A percentile compares a stretch with the other conserved stretches of the same genome.
Conservation (phyloP, 2,329 filamentous ascomycete species). For the Fusarium stilboides region DNA sequence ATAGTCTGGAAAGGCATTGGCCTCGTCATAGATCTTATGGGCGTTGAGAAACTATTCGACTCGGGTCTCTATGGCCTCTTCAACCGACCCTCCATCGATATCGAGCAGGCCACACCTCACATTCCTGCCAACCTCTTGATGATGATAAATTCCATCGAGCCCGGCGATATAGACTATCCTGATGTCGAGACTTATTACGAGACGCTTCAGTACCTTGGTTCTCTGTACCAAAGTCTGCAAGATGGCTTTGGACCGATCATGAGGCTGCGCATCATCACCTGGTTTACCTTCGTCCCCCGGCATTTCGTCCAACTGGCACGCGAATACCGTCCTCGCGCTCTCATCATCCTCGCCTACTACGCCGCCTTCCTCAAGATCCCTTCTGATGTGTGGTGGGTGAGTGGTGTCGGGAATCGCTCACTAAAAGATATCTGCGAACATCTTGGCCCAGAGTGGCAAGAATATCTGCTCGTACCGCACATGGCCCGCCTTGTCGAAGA, state of each 20-base stretch:
- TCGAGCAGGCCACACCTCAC: constrained; percentile 57
- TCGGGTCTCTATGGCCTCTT: constrained; percentile 65
- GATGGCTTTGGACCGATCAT: constrained; percentile 62
- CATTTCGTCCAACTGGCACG: constrained; percentile 62
- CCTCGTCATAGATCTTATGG: constrained; percentile 60
- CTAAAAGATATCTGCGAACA: constrained; percentile 61
- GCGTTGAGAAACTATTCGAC: constrained; percentile 49
- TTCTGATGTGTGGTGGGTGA: constrained; percentile 65
- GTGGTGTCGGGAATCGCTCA: constrained; percentile 62
- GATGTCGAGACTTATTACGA: constrained; percentile 61
- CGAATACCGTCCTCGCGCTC: constrained; percentile 60
- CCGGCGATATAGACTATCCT: constrained; percentile 59
- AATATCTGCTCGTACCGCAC: constrained; percentile 60
- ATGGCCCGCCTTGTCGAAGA: constrained; percentile 55
- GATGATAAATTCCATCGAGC: constrained; percentile 63
- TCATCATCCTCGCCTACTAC: constrained; percentile 69
- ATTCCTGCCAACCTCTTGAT: constrained; percentile 65
- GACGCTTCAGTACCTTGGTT: constrained; percentile 65
- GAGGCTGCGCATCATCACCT: constrained; percentile 66
- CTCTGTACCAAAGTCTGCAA: constrained; percentile 65
- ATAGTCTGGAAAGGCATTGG: constrained; percentile 68
- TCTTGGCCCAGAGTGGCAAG: constrained; percentile 59
- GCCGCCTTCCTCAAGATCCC: constrained; percentile 65
- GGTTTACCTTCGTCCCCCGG: constrained; percentile 66
- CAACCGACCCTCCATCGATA: constrained; percentile 64